Percentiles rank a stretch among this genome's conserved stretches.
Evolutionary conservation across 305 asterid genomes (phyloP).

Genomic region (Rubia tinctorum): DNA sequence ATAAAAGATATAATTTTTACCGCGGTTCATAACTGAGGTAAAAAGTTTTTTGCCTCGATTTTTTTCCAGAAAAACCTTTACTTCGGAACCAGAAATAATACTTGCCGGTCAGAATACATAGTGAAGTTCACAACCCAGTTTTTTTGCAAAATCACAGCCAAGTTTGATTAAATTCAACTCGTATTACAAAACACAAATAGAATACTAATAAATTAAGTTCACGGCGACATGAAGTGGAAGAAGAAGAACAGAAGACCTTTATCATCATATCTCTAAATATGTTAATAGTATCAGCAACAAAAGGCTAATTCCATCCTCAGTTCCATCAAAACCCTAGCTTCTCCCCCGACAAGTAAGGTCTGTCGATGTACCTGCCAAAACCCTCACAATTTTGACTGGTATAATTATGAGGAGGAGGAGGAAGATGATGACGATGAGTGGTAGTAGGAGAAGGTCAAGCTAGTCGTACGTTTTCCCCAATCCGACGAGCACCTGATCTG

Average conservation of each 20-base stretch:
- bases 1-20: no score
- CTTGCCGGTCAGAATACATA: no score
- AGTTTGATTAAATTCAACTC: no score
- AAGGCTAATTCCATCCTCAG: neutral
- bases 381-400: slow-evolving; percentile 37
- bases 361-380: slow-evolving; percentile 55
- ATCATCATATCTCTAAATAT: slow-evolving; percentile 32
- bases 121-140: no score
- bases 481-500: no score
- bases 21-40: no score
- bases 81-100: no score
- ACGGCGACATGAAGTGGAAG: slow-evolving; percentile 50
- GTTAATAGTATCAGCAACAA: slow-evolving; percentile 13
- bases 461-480: slow-evolving; percentile 77
- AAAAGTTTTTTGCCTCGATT: no score
- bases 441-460: slow-evolving; percentile 87
- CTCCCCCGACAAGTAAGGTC: slow-evolving; percentile 11
- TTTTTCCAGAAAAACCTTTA: no score
- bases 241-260: slow-evolving; percentile 77
- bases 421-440: slow-evolving; percentile 69
- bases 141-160: no score
- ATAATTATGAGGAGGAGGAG: neutral
- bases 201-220: no score
- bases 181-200: no score
- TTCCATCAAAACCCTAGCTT: slow-evolving; percentile 21